Conservation (phyloP, 208 protist genomes). For the Crithidia fasciculata region DNA sequence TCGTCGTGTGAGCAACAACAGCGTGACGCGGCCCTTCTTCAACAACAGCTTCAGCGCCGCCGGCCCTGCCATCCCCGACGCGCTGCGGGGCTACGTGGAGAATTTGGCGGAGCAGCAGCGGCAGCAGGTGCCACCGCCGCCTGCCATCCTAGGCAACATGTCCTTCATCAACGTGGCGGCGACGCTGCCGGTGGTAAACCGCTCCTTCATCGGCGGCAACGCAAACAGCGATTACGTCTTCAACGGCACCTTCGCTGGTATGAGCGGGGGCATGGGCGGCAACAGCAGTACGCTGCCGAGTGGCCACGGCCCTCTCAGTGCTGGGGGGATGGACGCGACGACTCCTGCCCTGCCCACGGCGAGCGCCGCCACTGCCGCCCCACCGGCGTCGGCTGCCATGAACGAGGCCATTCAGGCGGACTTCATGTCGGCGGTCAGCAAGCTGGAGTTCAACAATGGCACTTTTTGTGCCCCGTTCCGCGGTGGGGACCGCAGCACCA, state of each 20-base stretch:
- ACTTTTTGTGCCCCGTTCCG: slow-evolving; percentile 3
- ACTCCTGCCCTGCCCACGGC: neutral
- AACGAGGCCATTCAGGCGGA: neutral
- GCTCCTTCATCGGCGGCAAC: slow-evolving; percentile 7
- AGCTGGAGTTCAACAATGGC: slow-evolving; percentile 17
- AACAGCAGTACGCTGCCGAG: neutral
- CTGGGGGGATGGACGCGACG: neutral
- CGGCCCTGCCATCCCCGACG: slow-evolving; percentile 25
- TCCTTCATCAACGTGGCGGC: slow-evolving; percentile 21
- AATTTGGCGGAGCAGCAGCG: slow-evolving; percentile 26
- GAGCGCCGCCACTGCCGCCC: neutral
- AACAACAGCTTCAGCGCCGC: slow-evolving; percentile 28
- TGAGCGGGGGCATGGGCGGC: neutral
- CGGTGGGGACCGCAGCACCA: slow-evolving; percentile 10
- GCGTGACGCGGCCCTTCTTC: neutral
- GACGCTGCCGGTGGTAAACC: slow-evolving; percentile 23
- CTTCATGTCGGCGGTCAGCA: slow-evolving; percentile 12
- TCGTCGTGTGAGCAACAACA: neutral
- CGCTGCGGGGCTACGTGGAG: slow-evolving; percentile 30
- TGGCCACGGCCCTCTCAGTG: too few species aligned
- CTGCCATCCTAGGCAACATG: slow-evolving; percentile 29
- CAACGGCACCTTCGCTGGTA: slow-evolving; percentile 9
- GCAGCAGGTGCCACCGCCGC: slow-evolving; percentile 33
- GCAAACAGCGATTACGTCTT: neutral
- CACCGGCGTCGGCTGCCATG: neutral